A percentile compares a stretch with the other conserved stretches of the same genome.
phyloP scores from a whole-genome alignment of 2,329 filamentous ascomycete species.

The Cytospora leucostoma region DNA sequence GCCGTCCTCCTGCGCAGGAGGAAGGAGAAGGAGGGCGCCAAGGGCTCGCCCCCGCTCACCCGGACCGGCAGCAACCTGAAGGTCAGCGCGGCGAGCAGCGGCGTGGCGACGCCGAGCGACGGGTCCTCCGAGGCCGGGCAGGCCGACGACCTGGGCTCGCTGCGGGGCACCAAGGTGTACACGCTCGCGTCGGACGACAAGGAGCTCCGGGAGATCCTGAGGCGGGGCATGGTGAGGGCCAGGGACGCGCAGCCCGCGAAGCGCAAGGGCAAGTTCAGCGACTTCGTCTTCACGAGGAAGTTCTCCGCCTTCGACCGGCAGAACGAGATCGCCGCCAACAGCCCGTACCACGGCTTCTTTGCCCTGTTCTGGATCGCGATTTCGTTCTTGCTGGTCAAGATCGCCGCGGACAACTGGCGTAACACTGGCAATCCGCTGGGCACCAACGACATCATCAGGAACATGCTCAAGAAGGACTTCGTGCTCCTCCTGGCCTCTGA shows the following conservation, averaged over 20 bases:
- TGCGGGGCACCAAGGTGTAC: slow-evolving; percentile 29
- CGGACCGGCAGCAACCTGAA: slow-evolving; percentile 29
- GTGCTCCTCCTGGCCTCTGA: slow-evolving; percentile 63
- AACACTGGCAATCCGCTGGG: slow-evolving; percentile 69
- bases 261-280: slow-evolving; percentile 42
- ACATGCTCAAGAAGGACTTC: slow-evolving; percentile 62
- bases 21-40: slow-evolving; percentile 29
- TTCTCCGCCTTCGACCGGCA: slow-evolving; percentile 76
- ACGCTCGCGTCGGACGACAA: slow-evolving; percentile 39
- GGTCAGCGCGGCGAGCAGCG: slow-evolving; percentile 12
- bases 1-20: slow-evolving; percentile 30
- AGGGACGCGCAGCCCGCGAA: slow-evolving; percentile 23
- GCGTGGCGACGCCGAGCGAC: slow-evolving; percentile 23
- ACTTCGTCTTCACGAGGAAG: slow-evolving; percentile 70
- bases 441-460: slow-evolving; percentile 68
- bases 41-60: slow-evolving; percentile 18
- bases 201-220: slow-evolving; percentile 44
- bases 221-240: slow-evolving; percentile 35
- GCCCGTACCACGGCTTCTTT: slow-evolving; percentile 77
- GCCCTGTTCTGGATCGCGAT: slow-evolving; percentile 77
- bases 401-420: slow-evolving; percentile 68
- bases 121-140: slow-evolving; percentile 19
- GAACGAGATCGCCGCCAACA: slow-evolving; percentile 64
- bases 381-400: slow-evolving; percentile 64
- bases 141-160: slow-evolving; percentile 24